Evolutionary conservation across 148 eudicot species (phyloP), one percentile per base, ranked within the genome.

Genomic region (Agrostemma githago): DNA sequence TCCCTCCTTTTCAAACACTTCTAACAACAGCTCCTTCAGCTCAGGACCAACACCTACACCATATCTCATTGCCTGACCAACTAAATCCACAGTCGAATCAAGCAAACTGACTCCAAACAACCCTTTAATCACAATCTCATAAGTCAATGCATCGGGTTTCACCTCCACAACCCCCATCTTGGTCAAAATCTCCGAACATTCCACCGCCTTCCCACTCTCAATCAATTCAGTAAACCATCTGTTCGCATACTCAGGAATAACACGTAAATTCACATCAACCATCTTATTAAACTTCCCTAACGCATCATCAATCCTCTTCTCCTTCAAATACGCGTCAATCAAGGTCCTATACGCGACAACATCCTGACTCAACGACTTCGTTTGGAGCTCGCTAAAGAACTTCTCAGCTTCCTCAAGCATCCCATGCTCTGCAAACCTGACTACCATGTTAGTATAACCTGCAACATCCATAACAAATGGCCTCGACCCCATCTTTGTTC

Each of bases 391-490:
- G 41, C 51, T 74, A 66, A 79, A 87, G 67, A 87, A 85, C 76
- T 83, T 77, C 82, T 86, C 98, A 0, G 98, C 98, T 70, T 91
- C 90, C 57, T 79, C 86, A 82, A 89, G 79, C 97, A 88, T 89
- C 38, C 83, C 93, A 76, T 79, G 77, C 87, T 92, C 97, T 20
- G 85, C 88, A 73, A 88, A 86, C 83, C 86, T 83, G 5, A 79
- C 78, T 43, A 92, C 79, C 56, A 92, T 86, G 46, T 92, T 92
- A 71, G 82, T 92, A 64, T 81, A 92, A 9, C 98, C 98, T 5
- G 90, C 89, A 6, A 90, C 93, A 83, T 92, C 98, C 98, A 92
- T 92, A 2, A 88, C 75, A 83, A 92, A 92, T 56, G 91, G 96
- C 80, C 86, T 88, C 34, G 96, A 88, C 66, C 78, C 81, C 43